These are phyloP conservation scores for Lichtheimia ramosa DNA, from an alignment of 371 early-diverging fungal genomes.

Conservation along the genomic window DNA sequence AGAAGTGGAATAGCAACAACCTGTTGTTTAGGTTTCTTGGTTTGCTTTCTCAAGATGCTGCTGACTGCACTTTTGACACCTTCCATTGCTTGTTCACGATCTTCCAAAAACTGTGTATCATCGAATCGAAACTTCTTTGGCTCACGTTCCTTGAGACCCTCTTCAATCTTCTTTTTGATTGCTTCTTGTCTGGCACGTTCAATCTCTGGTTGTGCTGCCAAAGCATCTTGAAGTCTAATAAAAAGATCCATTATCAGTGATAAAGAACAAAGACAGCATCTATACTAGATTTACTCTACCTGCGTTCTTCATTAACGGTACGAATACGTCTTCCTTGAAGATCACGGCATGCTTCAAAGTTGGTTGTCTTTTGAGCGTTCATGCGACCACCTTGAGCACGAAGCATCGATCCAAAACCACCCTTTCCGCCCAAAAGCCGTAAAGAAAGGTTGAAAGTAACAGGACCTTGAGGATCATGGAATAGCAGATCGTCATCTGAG, in stretches of 20 bases:
- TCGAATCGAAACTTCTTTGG: constrained; percentile 80
- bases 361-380: constrained; percentile 88
- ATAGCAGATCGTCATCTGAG: constrained; percentile 31
- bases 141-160: constrained; percentile 69
- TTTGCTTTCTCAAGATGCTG: constrained; percentile 39
- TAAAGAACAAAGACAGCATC: too few relatives aligned
- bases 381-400: constrained; percentile 94
- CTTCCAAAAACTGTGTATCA: constrained; percentile 74
- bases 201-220: constrained; percentile 72
- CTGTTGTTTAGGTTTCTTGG: constrained; percentile 19
- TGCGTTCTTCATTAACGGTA: constrained; percentile 70
- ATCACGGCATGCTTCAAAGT: constrained; percentile 93
- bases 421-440: constrained; percentile 82
- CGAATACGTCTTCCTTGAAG: constrained; percentile 87
- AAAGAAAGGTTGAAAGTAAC: constrained; percentile 36
- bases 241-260: background rate
- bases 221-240: constrained; percentile 75
- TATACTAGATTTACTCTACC: background rate
- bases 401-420: constrained; percentile 95
- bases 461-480: constrained; percentile 12
- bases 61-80: constrained; percentile 71
- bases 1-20: constrained; percentile 24
- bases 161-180: constrained; percentile 81
- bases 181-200: constrained; percentile 67
- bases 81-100: constrained; percentile 74